Evolutionary conservation across 2,329 filamentous ascomycete genomes (phyloP), one percentile per base, ranked within the genome.

Genomic region (Fusarium falciforme): DNA sequence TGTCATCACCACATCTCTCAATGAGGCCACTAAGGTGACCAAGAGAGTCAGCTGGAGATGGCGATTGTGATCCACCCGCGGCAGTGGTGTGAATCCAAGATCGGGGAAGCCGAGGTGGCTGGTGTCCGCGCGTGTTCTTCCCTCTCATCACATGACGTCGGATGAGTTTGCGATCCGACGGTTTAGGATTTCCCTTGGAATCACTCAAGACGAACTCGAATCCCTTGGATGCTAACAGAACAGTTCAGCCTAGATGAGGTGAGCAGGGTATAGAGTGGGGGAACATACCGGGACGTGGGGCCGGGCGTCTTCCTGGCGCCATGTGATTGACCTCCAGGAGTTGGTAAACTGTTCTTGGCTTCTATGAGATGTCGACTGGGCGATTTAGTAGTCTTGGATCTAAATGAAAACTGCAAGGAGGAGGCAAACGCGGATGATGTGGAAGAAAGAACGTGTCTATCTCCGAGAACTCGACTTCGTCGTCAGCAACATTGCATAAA

Each of bases 181-280:
- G 64, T 5, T 67, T 69, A 14, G 77, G 75, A 31, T 77, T 79
- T 0, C 79, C 79, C 5, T 62, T 62, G 1, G 70, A 49, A 12
- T 73, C 80, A 11, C 75, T 72, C 11, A 70, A 67, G 22, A 81
- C 73, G 29, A 81, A 81, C 49, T 76, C 74, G 14, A 81, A 80
- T 2, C 62, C 62, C 10, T 75, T 79, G 9, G 65, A 75, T 77
- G 54, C 17, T 29, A 14, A 40, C 7, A 22, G 3, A 40, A 59
- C 20, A 27, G 55, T 6, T 59, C 3, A 59, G 55, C 16, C 20
- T 38, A 5, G 14, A 38, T 59, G 35, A 38, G 17, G 20, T 40
- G 55, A 52, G 8, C 54, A 38, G 54, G 31, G 54, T 20, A 16
- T 25, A 25, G 12, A 22, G 8, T 47, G 42, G n/a, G 38, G 33